Evolutionary conservation across 192 early-diverging fungal genomes (phyloP).

Genomic region (Gigaspora rosea): DNA sequence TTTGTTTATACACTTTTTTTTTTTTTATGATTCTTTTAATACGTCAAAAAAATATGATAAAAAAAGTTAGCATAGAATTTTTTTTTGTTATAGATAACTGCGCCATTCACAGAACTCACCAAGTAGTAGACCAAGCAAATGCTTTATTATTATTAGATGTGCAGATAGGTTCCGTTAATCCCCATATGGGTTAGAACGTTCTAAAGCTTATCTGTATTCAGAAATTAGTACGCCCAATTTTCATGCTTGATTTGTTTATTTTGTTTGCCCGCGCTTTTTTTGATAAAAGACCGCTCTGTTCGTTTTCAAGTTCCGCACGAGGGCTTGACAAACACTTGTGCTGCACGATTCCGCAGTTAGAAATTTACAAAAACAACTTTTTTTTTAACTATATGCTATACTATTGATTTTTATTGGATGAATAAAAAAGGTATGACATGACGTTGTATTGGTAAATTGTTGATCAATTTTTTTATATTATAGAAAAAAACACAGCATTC

Average conservation of each 20-base stretch:
- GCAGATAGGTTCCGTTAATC: no score
- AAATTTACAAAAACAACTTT: neutral
- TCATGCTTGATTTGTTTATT: neutral
- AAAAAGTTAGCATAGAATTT: no score
- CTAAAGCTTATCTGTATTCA: no score
- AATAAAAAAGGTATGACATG: slow-evolving; percentile 13
- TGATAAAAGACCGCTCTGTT: neutral
- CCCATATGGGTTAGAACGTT: no score
- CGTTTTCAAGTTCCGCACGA: neutral
- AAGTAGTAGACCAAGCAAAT: no score
- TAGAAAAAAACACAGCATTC: neutral
- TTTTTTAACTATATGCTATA: neutral
- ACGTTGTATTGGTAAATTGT: neutral
- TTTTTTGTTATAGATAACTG: no score
- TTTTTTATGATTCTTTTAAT: no score
- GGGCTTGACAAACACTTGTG: neutral
- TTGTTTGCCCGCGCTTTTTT: neutral
- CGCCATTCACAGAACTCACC: no score
- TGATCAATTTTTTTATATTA: neutral
- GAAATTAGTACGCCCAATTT: no score
- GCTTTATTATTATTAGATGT: no score
- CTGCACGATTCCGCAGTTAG: neutral
- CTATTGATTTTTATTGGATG: slow-evolving; percentile 8
- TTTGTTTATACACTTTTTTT: no score
- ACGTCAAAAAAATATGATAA: no score